Base-by-base conservation (phyloP, 306 rosid species). In the Prunus fruticosa region DNA sequence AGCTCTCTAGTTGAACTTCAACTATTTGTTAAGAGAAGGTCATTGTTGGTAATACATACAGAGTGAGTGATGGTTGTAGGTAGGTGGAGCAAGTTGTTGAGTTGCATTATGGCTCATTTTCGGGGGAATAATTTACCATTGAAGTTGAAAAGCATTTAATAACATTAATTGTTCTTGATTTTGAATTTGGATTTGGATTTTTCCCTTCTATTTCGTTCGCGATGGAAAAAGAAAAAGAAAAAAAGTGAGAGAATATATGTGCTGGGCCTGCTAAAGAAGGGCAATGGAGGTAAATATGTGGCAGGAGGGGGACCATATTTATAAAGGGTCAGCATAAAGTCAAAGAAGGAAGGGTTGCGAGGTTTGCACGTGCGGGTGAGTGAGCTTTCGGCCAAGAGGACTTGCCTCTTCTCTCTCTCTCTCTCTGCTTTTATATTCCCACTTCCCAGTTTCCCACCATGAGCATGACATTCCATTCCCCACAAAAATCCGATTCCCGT, bases 401-500 rank as follows among this genome's bases (percentile, higher is more conserved):
- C 41, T 34, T 34, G 41, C 43, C 9, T 38, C 43, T 38, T 38
- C 9, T 38, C 43, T 38, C 43, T 32, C 38, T 32, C 28, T 34
- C 1, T 12, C 8, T 41, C 3, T 18, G 20, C 46, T 22, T 8
- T 9, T 4, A 13, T 63, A 75, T 64, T 63, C 71, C 50, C 62
- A 9, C 19, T 64, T 74, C 71, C 34, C 62, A 10, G 69, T 50
- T 74, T 51, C 82, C 87, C 72, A 78, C 76, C 77, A 82, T 18
- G 67, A 85, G 80, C 61, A 81, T 57, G 86, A 74, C 86, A 82
- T 78, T 70, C 38, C 61, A 14, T 49, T 43, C 16, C 83, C 86
- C 84, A 74, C 77, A 75, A 78, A 47, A 78, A 51, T 76, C 86
- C 84, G 90, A 86, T 78, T 86, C 86, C 79, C 78, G 46, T 66